phyloP scores from a whole-genome alignment of 768 basidiomycete species.

The Termitomyces sp. region DNA sequence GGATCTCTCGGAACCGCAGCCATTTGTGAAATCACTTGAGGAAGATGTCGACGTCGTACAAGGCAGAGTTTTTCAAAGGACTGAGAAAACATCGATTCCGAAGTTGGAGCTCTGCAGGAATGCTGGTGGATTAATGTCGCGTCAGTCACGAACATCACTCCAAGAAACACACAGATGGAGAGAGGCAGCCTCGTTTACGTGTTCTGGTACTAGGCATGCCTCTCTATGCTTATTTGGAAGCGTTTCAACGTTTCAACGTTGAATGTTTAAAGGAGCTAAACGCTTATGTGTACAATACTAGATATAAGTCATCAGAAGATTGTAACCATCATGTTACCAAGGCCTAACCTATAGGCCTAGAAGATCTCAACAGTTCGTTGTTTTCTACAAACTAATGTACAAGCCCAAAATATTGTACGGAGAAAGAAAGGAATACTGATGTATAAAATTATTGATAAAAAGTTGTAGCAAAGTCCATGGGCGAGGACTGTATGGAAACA shows the following conservation, averaged over 20 bases:
- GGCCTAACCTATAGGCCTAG: neutral
- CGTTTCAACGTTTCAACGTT: neutral
- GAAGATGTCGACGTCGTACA: no score
- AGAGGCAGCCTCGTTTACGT: neutral
- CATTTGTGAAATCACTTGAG: no score
- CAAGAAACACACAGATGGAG: no score
- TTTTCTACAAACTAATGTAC: constrained; percentile 13
- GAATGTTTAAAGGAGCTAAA: no score
- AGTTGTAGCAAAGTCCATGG: constrained; percentile 1
- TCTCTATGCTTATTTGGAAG: neutral
- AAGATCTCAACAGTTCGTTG: neutral
- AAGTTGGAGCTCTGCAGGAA: no score
- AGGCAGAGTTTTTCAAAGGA: no score
- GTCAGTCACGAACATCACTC: no score
- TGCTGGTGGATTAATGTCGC: no score
- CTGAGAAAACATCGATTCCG: no score
- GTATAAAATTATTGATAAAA: constrained; percentile 11
- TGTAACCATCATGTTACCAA: neutral
- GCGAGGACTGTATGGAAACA: constrained; percentile 10
- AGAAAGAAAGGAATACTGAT: constrained; percentile 1
- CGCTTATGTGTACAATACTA: no score
- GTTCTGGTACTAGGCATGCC: neutral
- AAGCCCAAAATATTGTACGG: constrained; percentile 11
- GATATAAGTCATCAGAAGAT: neutral
- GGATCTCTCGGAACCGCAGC: no score